Evolutionary conservation across 2,329 filamentous ascomycete genomes (phyloP).

Genomic region (Colletotrichum tropicale): DNA sequence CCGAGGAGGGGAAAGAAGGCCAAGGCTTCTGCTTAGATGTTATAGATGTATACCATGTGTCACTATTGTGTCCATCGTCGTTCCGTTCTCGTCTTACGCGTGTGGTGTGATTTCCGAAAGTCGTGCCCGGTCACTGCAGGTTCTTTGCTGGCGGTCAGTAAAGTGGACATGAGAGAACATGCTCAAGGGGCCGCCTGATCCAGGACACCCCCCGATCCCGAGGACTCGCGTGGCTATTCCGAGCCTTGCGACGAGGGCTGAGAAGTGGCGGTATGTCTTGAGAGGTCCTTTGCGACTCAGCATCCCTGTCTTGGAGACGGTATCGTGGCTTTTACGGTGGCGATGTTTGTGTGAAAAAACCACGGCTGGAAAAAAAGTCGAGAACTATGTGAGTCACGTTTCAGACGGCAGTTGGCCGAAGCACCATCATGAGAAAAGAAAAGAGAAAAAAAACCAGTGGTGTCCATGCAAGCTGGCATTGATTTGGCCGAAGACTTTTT

Average conservation of each 20-base stretch:
- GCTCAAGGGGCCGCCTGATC: not conserved
- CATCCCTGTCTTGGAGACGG: not conserved
- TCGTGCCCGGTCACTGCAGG: not conserved
- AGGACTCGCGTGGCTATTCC: not conserved
- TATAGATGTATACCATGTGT: not conserved
- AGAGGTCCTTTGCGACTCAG: not conserved
- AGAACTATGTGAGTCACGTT: not conserved
- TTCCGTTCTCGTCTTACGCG: not conserved
- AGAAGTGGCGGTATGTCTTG: not conserved
- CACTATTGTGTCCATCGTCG: not conserved
- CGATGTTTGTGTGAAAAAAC: not conserved
- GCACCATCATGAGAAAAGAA: not conserved
- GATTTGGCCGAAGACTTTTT: not conserved
- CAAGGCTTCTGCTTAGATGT: constrained; percentile 1
- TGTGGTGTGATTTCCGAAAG: not conserved
- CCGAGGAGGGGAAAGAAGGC: constrained; percentile 12
- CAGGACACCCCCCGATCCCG: not conserved
- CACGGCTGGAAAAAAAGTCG: not conserved
- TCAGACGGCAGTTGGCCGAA: constrained; percentile 3
- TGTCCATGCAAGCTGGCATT: not conserved
- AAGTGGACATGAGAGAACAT: not conserved
- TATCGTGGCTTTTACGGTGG: not conserved
- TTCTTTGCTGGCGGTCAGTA: not conserved
- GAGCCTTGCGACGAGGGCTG: not conserved
- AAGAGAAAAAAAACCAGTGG: not conserved